Conservation (phyloP, 148 eudicot species). For the Suaeda aralocaspica region DNA sequence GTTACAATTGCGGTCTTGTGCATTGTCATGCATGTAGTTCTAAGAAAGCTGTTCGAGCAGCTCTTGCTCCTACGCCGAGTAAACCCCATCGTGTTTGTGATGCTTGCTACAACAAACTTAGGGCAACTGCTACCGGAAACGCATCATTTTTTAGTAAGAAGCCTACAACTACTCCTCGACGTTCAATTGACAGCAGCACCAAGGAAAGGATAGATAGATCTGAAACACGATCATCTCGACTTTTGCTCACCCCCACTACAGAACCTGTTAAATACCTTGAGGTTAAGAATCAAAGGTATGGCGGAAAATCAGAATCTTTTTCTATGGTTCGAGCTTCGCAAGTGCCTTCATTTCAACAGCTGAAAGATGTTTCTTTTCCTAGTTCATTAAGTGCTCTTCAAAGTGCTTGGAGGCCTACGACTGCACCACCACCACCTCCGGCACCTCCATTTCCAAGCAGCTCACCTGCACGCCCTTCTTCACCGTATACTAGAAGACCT, state of each 20-base stretch:
- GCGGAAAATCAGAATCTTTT: constrained; percentile 36
- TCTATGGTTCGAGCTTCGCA: constrained; percentile 69
- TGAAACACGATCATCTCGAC: constrained; percentile 42
- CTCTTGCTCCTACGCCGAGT: constrained; percentile 76
- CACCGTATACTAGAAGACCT: constrained; percentile 62
- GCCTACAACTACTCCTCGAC: constrained; percentile 39
- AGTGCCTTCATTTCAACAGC: constrained; percentile 57
- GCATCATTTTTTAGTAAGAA: constrained; percentile 30
- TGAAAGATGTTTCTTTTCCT: constrained; percentile 71
- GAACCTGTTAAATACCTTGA: constrained; percentile 78
- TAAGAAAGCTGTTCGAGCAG: constrained; percentile 61
- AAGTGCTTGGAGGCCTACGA: constrained; percentile 52
- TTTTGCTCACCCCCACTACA: constrained; percentile 40
- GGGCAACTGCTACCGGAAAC: constrained; percentile 35
- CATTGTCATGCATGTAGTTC: constrained; percentile 76
- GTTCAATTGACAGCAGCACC: constrained; percentile 32
- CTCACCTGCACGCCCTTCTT: constrained; percentile 49
- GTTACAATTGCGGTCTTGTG: constrained; percentile 69
- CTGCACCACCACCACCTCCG: constrained; percentile 32
- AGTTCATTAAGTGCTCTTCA: constrained; percentile 69
- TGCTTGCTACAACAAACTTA: constrained; percentile 61
- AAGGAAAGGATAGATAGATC: constrained; percentile 38
- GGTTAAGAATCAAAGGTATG: constrained; percentile 47
- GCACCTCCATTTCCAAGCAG: constrained; percentile 28
- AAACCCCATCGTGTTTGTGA: constrained; percentile 87